Evolutionary conservation across 2,329 filamentous ascomycete genomes (phyloP).

Genomic region (Ophiocordyceps australis): DNA sequence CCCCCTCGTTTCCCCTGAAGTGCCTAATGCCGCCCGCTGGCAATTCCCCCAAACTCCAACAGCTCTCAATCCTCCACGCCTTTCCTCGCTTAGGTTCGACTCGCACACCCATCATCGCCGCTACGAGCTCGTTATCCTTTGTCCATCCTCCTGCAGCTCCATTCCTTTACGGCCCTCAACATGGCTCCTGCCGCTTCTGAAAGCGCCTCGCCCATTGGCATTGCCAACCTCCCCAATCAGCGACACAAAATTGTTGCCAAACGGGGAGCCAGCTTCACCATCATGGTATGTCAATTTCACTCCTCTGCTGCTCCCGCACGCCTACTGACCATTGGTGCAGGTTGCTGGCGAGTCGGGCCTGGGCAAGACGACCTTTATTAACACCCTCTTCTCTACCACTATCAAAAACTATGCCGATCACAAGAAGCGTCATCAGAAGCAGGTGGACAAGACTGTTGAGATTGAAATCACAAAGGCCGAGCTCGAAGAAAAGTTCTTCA

Average conservation of each 20-base stretch:
- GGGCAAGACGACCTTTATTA: constrained; percentile 99
- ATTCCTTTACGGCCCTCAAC: constrained; percentile 8
- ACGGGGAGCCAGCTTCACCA: constrained; percentile 94
- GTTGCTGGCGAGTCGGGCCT: constrained; percentile 96
- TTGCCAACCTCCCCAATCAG: constrained; percentile 58
- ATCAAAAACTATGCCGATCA: constrained; percentile 99
- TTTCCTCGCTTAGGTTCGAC: constrained; percentile 1
- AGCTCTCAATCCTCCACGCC: constrained; percentile 2
- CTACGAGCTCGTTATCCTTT: too few species aligned
- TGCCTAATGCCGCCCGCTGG: too few species aligned
- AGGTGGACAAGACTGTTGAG: constrained; percentile 98
- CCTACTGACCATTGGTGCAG: constrained; percentile 20
- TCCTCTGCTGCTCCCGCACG: neutral
- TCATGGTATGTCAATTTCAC: constrained; percentile 65
- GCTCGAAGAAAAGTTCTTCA: constrained; percentile 99
- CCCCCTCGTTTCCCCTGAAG: constrained; percentile 15
- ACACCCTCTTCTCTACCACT: constrained; percentile 98
- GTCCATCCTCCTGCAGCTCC: neutral
- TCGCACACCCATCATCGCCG: neutral
- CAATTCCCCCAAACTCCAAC: constrained; percentile 2
- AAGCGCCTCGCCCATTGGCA: constrained; percentile 52
- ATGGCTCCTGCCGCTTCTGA: constrained; percentile 42
- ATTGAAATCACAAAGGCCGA: constrained; percentile 99
- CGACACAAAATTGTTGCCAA: constrained; percentile 59
- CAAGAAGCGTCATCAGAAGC: constrained; percentile 97